Percentiles rank a stretch among this genome's conserved stretches.
These are phyloP conservation scores for Rhizopus stolonifer DNA, from an alignment of 371 early-diverging fungal species.

Conservation along the genomic window DNA sequence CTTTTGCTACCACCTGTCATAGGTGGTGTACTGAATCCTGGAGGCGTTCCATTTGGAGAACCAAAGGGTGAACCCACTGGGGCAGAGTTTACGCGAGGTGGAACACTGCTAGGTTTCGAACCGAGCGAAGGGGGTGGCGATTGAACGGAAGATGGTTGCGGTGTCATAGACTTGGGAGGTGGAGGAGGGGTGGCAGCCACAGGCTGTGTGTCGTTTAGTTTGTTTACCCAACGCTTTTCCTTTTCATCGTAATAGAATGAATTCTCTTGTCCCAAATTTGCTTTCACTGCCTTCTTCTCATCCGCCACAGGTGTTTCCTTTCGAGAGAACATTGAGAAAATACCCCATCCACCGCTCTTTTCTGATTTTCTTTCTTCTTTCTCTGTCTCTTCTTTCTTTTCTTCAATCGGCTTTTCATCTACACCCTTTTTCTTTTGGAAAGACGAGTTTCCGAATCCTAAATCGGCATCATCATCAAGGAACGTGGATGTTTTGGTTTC, in stretches of 20 bases:
- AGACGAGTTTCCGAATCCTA: slow-evolving; percentile 58
- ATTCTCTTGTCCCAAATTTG: slow-evolving; percentile 69
- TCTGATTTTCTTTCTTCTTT: slow-evolving; percentile 11
- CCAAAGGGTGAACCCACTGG: slow-evolving; percentile 18
- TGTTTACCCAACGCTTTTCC: slow-evolving; percentile 61
- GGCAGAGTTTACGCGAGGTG: slow-evolving; percentile 32
- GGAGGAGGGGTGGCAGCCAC: slow-evolving; percentile 33
- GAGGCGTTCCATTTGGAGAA: slow-evolving; percentile 11
- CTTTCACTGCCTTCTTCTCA: slow-evolving; percentile 55
- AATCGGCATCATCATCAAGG: slow-evolving; percentile 47
- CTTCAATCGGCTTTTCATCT: slow-evolving; percentile 7
- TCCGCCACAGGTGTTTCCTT: slow-evolving; percentile 37
- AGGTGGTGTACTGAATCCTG: slow-evolving; percentile 31
- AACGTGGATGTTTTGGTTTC: slow-evolving; percentile 5
- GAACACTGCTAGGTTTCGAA: slow-evolving; percentile 15
- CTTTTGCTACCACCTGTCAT: slow-evolving; percentile 25
- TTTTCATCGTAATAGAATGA: slow-evolving; percentile 70
- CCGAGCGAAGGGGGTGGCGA: slow-evolving; percentile 2
- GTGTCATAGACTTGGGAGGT: slow-evolving; percentile 18
- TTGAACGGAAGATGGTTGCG: slow-evolving; percentile 1
- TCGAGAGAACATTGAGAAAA: slow-evolving; percentile 49
- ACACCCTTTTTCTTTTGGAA: slow-evolving; percentile 12
- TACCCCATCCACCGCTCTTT: slow-evolving; percentile 46
- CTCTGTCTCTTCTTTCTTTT: slow-evolving; percentile 22
- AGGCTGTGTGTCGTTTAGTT: slow-evolving; percentile 31